These are phyloP conservation scores for Corymbia maculata DNA, from an alignment of 345 rosid species.

Conservation along the genomic window DNA sequence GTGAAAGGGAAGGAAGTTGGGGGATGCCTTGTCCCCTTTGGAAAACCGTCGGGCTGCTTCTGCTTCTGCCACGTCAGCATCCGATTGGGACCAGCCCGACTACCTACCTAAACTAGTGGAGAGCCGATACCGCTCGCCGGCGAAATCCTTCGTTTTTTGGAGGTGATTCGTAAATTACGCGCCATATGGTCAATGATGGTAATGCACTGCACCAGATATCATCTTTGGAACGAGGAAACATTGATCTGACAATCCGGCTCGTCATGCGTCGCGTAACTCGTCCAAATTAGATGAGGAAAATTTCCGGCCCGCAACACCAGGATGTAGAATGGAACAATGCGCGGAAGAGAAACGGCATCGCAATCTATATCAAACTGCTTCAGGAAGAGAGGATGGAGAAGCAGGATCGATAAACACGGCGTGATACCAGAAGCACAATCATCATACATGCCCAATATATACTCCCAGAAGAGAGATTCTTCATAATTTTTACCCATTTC, in stretches of 20 bases:
- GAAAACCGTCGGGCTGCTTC: background rate
- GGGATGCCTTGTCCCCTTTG: background rate
- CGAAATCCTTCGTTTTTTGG: too few species aligned
- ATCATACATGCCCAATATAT: background rate
- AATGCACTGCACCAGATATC: background rate
- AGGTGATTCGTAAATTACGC: background rate
- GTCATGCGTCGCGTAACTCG: background rate
- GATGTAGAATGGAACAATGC: background rate
- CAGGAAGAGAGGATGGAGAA: background rate
- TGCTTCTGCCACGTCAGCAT: background rate
- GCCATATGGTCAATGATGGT: background rate
- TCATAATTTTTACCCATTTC: background rate
- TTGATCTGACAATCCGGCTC: background rate
- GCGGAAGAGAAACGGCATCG: too few species aligned
- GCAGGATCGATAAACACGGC: background rate
- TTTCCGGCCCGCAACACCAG: background rate
- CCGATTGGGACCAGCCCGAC: background rate
- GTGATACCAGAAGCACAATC: background rate
- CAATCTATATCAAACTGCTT: background rate
- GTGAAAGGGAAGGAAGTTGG: background rate
- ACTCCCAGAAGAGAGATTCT: background rate
- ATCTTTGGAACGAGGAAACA: background rate
- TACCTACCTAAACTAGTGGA: too few species aligned
- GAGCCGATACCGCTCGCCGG: background rate
- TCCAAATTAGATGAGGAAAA: background rate